Base-by-base conservation (phyloP, 2,329 filamentous ascomycete species). In the Exophiala alcalophila region DNA sequence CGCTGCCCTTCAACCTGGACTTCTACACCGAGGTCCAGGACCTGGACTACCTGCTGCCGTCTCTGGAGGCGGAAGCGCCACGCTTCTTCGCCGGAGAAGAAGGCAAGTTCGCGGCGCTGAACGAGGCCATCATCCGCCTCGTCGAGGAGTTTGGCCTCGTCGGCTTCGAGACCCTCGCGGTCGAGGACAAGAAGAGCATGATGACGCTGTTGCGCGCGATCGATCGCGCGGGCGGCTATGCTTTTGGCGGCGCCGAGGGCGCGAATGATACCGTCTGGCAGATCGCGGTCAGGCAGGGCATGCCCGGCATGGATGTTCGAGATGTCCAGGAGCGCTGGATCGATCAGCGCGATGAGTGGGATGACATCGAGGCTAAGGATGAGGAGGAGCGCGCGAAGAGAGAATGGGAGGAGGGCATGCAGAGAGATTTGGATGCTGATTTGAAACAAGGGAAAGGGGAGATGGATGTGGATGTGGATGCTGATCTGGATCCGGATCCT, bases 11-110 rank as follows among this genome's bases (percentile, higher is more conserved):
- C 72, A 95, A 95, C 58, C 81, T 98, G 47, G 90, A 96, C 54
- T 98, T 84, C 66, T 98, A 97, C 65, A 97, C 92, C 49, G 91
- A 98, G 64, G 91, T 97, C 5, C 90, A 98, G 65, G 89, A 96
- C 59, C 77, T 98, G 3, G 79, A 80, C 15, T 88, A 95, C 55
- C 74, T 98, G 9, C 76, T 92, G 1, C 88, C 89, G 1, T 75
- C 83, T 47, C 78, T 98, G 28, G 82, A 89, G 57, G 75, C 78
- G 16, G 92, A 98, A 64, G 83, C 84, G 2, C 81, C 86, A 0
- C 76, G 73, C 4, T 66, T 84, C 61, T 75, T 76, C 5, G 81
- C 78, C 54, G 74, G 78, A 14, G 50, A 36, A 21, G 32, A 35
- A 10, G 49, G 45, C 3, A 96, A 94, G 61, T 97, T 94, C 61